Evolutionary conservation across 78 protist genomes (phyloP).

Genomic region (Chrysochromulina tobinii): DNA sequence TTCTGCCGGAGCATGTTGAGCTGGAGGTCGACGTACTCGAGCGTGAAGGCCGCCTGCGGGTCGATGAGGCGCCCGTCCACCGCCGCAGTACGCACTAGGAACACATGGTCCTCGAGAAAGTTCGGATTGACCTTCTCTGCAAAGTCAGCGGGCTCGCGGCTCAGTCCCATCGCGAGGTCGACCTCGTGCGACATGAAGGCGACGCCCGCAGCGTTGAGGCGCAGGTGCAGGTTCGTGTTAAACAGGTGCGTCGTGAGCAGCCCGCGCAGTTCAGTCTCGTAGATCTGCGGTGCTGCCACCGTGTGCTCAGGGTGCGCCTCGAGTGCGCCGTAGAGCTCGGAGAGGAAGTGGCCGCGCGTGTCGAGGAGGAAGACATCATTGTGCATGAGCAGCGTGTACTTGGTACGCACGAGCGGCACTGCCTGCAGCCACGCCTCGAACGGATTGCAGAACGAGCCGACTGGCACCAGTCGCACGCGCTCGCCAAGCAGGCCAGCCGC

Average conservation of each 20-base stretch:
- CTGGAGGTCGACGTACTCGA: slow-evolving; percentile 37
- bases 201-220: slow-evolving; percentile 1
- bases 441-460: slow-evolving; percentile 30
- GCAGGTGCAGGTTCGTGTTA: slow-evolving; percentile 43
- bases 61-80: background rate
- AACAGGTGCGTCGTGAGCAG: slow-evolving; percentile 19
- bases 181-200: slow-evolving; percentile 46
- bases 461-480: background rate
- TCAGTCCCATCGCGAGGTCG: slow-evolving; percentile 1
- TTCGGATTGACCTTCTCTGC: background rate
- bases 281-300: slow-evolving; percentile 44
- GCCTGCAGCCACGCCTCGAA: slow-evolving; percentile 36
- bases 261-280: slow-evolving; percentile 28
- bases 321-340: slow-evolving; percentile 33
- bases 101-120: slow-evolving; percentile 42
- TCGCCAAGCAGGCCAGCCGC: background rate
- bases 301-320: slow-evolving; percentile 17
- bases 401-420: background rate
- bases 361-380: slow-evolving; percentile 42
- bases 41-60: background rate
- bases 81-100: background rate
- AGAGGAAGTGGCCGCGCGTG: slow-evolving; percentile 7
- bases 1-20: background rate
- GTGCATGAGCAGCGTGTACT: slow-evolving; percentile 45
- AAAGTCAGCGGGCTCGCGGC: slow-evolving; percentile 24